These are phyloP conservation scores for Diplodia seriata DNA, from an alignment of 2,329 filamentous ascomycete genomes.

Conservation along the genomic window DNA sequence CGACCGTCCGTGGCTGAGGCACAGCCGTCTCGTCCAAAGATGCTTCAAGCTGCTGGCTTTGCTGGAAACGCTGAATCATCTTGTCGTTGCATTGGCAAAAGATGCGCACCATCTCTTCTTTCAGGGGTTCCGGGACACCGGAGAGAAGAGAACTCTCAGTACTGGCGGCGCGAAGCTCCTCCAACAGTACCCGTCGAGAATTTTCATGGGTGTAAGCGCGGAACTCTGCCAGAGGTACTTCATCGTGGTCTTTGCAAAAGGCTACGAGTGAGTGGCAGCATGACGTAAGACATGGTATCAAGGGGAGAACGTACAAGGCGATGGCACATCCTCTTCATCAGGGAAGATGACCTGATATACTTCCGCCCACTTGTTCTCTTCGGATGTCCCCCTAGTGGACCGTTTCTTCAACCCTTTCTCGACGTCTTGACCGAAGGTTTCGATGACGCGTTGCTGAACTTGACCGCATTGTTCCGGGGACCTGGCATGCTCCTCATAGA, in stretches of 20 bases:
- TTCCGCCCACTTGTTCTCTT: not conserved
- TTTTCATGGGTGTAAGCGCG: not conserved
- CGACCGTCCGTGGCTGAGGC: not conserved
- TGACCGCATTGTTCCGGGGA: not conserved
- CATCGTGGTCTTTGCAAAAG: not conserved
- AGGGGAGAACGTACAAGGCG: not conserved
- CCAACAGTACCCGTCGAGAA: not conserved
- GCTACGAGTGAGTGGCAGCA: not conserved
- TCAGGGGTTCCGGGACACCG: not conserved
- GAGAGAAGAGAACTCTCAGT: not conserved
- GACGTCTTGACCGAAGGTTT: not conserved
- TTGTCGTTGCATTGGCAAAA: not conserved
- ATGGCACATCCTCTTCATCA: not conserved
- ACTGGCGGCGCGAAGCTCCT: not conserved
- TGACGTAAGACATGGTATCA: not conserved
- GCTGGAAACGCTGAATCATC: not conserved
- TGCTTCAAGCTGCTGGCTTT: not conserved
- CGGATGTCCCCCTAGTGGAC: not conserved
- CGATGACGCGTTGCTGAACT: not conserved
- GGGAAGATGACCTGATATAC: not conserved
- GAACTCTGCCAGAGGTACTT: not conserved
- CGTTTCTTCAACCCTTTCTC: not conserved
- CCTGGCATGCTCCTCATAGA: not conserved
- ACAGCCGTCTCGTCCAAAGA: not conserved
- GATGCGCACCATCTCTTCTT: not conserved